Evolutionary conservation across 331 rosid genomes (phyloP).

Genomic region (Erythrophleum ivorense): DNA sequence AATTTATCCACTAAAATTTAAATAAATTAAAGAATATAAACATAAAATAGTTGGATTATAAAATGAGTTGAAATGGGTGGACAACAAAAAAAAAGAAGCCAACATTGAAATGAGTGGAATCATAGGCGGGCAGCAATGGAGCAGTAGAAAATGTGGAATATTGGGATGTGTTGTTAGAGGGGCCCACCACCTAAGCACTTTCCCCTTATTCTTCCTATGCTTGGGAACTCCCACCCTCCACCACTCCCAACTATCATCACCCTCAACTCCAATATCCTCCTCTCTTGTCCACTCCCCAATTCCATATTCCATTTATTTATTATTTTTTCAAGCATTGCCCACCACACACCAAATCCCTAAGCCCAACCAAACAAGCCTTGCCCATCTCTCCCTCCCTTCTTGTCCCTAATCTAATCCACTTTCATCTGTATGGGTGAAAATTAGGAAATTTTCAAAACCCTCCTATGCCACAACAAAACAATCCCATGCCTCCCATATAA

Average conservation of each 20-base stretch:
- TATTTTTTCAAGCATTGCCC: too few relatives aligned
- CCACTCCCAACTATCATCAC: constrained; percentile 43
- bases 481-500: constrained; percentile 58
- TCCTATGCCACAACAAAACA: constrained; percentile 55
- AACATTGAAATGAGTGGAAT: constrained; percentile 57
- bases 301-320: neutral
- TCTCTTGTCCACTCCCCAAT: constrained; percentile 49
- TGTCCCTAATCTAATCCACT: constrained; percentile 50
- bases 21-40: too few relatives aligned
- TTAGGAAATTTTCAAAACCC: constrained; percentile 34
- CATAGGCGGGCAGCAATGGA: constrained; percentile 52
- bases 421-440: constrained; percentile 37
- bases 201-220: constrained; percentile 39
- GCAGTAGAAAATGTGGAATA: constrained; percentile 54
- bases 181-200: constrained; percentile 72
- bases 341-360: constrained; percentile 52
- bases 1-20: too few relatives aligned
- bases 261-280: constrained; percentile 49
- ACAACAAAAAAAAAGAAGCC: constrained; percentile 32
- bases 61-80: too few relatives aligned
- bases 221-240: constrained; percentile 54
- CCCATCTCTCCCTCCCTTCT: constrained; percentile 50
- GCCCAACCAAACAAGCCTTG: constrained; percentile 54
- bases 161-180: constrained; percentile 57
- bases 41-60: too few relatives aligned